Base-by-base conservation (phyloP, 208 protist species). In the Crithidia mellificae region DNA sequence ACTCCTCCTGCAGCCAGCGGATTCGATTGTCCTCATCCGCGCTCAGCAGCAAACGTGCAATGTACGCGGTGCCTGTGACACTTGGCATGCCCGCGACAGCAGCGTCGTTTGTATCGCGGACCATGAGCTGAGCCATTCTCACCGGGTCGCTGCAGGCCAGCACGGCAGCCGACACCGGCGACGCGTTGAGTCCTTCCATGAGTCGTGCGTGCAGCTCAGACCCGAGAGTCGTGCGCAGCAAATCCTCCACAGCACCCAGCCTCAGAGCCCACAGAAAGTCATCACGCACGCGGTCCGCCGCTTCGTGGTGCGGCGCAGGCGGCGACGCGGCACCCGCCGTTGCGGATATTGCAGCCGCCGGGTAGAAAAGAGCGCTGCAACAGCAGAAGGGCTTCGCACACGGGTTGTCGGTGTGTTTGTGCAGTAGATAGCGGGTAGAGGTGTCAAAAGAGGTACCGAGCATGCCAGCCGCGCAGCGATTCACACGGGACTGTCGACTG, bases 1-100 rank as follows among this genome's bases (percentile, higher is more conserved):
- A 75, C 71, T 94, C 88, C 77, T 94, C 85, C 52, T 72, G 68
- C 32, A 94, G 58, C 87, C 89, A 94, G 49, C 80, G 79, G 34
- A 94, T 65, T 25, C 84, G 82, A 50, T 87, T 84, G n/a, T 83
- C 80, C 69, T 94, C 89, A 17, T 94, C 89, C 3, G 74, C 69
- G 24, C 72, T 84, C 22, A 94, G 76, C 36, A 94, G 63, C 19
- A 84, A 50, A 11, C 80, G 81, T 9, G 78, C 85, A 39, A 79
- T 63, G 63, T 74, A 88, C 5, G 50, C 22, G 24, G 22, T n/a
- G n/a, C n/a, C n/a, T n/a, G n/a, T n/a, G n/a, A n/a, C n/a, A n/a
- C n/a, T n/a, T n/a, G n/a, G n/a, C n/a, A n/a, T n/a, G n/a, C n/a
- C n/a, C n/a, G n/a, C n/a, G n/a, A n/a, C n/a, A n/a, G 50, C 15